Conservation (phyloP, 345 rosid species). For the Excoecaria agallocha region DNA sequence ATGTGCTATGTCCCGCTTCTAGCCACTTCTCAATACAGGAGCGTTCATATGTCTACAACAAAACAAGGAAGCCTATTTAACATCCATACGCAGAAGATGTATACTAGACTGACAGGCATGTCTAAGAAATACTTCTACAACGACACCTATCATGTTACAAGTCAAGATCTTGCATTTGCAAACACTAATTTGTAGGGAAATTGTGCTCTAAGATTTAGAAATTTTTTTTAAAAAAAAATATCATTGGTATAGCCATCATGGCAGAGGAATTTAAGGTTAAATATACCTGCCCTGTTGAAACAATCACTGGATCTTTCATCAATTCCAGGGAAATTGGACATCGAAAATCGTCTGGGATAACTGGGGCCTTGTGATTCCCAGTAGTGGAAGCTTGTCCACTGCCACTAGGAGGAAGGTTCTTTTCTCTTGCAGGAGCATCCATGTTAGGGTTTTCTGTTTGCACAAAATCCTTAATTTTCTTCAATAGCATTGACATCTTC, state of each 20-base stretch:
- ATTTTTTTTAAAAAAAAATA: neutral
- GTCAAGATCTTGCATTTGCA: neutral
- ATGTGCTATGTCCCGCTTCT: constrained; percentile 78
- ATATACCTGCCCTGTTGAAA: constrained; percentile 91
- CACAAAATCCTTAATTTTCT: constrained; percentile 81
- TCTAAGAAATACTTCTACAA: constrained; percentile 6
- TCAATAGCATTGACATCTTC: constrained; percentile 77
- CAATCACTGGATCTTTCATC: constrained; percentile 98
- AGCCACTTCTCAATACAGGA: constrained; percentile 95
- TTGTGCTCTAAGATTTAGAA: neutral
- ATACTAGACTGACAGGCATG: neutral
- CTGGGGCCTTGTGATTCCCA: constrained; percentile 57
- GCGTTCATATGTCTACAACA: constrained; percentile 83
- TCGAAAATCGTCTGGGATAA: constrained; percentile 92
- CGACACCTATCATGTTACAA: neutral
- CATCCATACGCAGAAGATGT: no score
- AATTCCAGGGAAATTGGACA: constrained; percentile 95
- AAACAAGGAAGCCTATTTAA: constrained; percentile 20
- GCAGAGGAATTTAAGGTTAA: constrained; percentile 18
- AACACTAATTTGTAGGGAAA: neutral
- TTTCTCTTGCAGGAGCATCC: constrained; percentile 45
- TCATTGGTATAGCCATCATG: neutral
- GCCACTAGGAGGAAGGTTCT: constrained; percentile 38
- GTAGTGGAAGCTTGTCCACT: constrained; percentile 59
- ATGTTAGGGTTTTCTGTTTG: constrained; percentile 61